A percentile compares a stretch with the other conserved stretches of the same genome.
Evolutionary conservation across 2,329 filamentous ascomycete species (phyloP).

Genomic region (Botryotinia calthae): DNA sequence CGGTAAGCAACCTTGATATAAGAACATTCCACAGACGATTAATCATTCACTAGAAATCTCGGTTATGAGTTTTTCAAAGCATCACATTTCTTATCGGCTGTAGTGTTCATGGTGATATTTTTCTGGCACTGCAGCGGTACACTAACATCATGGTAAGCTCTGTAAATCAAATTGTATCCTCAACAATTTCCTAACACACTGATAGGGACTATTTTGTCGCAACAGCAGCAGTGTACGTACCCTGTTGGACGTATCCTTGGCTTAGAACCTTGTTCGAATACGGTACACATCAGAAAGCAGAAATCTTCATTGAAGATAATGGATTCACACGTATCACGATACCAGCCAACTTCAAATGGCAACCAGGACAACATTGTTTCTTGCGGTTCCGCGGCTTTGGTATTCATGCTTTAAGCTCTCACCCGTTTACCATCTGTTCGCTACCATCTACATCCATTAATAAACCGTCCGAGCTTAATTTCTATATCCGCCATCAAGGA

Average conservation of each 20-base stretch:
- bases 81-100: background rate
- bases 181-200: background rate
- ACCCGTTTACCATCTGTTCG: background rate
- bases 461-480: background rate
- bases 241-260: background rate
- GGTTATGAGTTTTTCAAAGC: background rate
- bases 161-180: rapidly evolving
- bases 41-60: background rate
- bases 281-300: background rate
- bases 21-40: background rate
- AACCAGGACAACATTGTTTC: background rate
- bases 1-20: background rate
- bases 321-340: background rate
- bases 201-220: background rate
- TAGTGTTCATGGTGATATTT: background rate
- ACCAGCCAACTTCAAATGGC: background rate
- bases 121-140: background rate
- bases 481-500: background rate
- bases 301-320: background rate
- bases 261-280: background rate
- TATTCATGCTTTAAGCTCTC: background rate
- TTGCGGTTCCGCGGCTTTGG: background rate
- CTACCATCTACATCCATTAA: background rate
- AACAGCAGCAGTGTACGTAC: background rate
- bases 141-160: background rate